A percentile compares a stretch with the other conserved stretches of the same genome.
phyloP scores from a whole-genome alignment of 345 rosid species.

The Nasturtium officinale region DNA sequence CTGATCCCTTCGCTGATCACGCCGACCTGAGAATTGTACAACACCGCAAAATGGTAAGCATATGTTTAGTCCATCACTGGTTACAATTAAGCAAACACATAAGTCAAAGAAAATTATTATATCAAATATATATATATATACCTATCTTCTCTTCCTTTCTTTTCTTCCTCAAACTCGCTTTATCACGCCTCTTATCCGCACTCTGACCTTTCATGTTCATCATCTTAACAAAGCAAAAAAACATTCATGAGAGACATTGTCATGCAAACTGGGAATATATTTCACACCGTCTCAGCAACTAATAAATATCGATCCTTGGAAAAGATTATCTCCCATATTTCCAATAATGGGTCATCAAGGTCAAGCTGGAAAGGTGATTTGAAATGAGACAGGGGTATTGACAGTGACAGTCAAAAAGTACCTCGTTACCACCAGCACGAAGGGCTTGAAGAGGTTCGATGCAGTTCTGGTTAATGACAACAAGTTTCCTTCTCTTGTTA shows the following conservation, averaged over 20 bases:
- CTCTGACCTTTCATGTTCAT: conserved; percentile 58
- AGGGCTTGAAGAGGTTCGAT: conserved; percentile 97
- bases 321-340: background rate
- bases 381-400: background rate
- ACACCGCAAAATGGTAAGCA: conserved; percentile 27
- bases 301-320: background rate
- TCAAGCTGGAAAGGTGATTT: conserved; percentile 5
- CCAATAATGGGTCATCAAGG: conserved; percentile 12
- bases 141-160: conserved; percentile 85
- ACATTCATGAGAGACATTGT: background rate
- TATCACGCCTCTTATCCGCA: conserved; percentile 57
- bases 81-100: background rate
- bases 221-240: conserved; percentile 47
- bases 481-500: conserved; percentile 60
- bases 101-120: background rate
- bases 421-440: conserved; percentile 72
- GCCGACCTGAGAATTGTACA: conserved; percentile 56
- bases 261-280: background rate
- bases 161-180: conserved; percentile 58
- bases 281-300: background rate
- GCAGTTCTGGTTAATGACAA: conserved; percentile 82
- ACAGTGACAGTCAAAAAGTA: conserved; percentile 16
- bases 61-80: background rate
- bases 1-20: conserved; percentile 74
- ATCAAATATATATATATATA: conserved; percentile 1